Conservation (phyloP, 2,329 filamentous ascomycete species). For the Hypoxylon sp. region DNA sequence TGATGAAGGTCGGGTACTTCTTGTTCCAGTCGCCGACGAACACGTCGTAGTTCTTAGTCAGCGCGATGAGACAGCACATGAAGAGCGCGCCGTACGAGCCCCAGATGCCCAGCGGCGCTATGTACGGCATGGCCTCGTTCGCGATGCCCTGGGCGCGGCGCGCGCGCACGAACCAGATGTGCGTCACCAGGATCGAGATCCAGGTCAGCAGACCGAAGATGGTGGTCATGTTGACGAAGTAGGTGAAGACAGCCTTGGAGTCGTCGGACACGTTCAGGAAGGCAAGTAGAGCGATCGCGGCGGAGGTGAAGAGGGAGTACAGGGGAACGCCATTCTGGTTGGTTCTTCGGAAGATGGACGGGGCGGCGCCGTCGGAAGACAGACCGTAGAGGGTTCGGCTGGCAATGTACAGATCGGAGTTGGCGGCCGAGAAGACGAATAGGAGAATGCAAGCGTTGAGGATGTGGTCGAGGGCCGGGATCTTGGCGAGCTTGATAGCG, state of each 20-base stretch:
- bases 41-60: slow-evolving; percentile 87
- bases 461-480: slow-evolving; percentile 74
- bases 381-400: slow-evolving; percentile 81
- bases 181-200: slow-evolving; percentile 77
- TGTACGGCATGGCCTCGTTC: slow-evolving; percentile 71
- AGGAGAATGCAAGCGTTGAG: slow-evolving; percentile 81
- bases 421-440: slow-evolving; percentile 83
- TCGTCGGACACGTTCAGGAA: slow-evolving; percentile 75
- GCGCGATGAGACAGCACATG: slow-evolving; percentile 79
- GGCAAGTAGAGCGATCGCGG: slow-evolving; percentile 75
- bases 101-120: slow-evolving; percentile 77
- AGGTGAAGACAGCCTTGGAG: slow-evolving; percentile 70
- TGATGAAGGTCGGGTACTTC: slow-evolving; percentile 81
- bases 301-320: slow-evolving; percentile 72
- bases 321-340: slow-evolving; percentile 80
- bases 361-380: slow-evolving; percentile 79
- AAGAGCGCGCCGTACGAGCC: slow-evolving; percentile 78
- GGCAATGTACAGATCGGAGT: slow-evolving; percentile 83
- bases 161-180: slow-evolving; percentile 76
- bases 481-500: slow-evolving; percentile 75
- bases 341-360: slow-evolving; percentile 78
- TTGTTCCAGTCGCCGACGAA: slow-evolving; percentile 69
- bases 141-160: slow-evolving; percentile 72
- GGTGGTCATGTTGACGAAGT: slow-evolving; percentile 78
- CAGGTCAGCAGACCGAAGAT: slow-evolving; percentile 77